These are phyloP conservation scores for Kluyveromyces wickerhamii DNA, from an alignment of 805 yeast species.

Conservation along the genomic window DNA sequence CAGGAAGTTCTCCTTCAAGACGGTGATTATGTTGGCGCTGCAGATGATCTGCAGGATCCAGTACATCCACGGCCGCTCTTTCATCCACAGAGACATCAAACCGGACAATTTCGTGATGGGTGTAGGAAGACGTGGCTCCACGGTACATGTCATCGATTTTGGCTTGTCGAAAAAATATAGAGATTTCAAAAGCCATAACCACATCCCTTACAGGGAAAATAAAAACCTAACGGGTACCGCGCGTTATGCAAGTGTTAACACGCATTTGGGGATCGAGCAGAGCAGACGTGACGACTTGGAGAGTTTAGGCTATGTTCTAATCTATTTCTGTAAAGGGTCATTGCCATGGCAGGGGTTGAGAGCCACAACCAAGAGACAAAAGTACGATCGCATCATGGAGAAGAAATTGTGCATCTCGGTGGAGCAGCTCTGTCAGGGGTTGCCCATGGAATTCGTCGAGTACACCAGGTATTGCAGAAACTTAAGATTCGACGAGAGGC, in stretches of 20 bases:
- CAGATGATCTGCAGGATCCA: conserved; percentile 92
- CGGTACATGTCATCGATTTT: conserved; percentile 88
- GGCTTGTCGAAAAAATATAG: conserved; percentile 91
- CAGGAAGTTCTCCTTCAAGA: conserved; percentile 85
- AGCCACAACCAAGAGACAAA: conserved; percentile 94
- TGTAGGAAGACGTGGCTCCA: conserved; percentile 91
- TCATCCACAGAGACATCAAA: conserved; percentile 77
- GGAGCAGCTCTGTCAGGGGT: conserved; percentile 79
- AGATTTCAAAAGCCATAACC: conserved; percentile 89
- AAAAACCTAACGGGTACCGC: conserved; percentile 97
- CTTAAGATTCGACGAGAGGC: conserved; percentile 90
- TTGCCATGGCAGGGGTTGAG: conserved; percentile 98
- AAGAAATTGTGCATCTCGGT: conserved; percentile 87
- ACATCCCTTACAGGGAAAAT: conserved; percentile 93
- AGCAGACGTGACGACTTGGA: conserved; percentile 95
- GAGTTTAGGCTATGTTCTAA: conserved; percentile 86
- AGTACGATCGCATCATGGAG: conserved; percentile 93
- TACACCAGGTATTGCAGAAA: conserved; percentile 86
- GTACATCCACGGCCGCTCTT: conserved; percentile 90
- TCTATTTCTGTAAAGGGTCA: conserved; percentile 91
- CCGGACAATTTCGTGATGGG: conserved; percentile 82
- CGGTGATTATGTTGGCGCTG: conserved; percentile 87
- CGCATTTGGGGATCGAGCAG: conserved; percentile 96
- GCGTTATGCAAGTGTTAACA: conserved; percentile 88
- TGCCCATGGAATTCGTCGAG: conserved; percentile 83